phyloP scores from a whole-genome alignment of 441 rosid species.

The Pelargonium cotyledonis region DNA sequence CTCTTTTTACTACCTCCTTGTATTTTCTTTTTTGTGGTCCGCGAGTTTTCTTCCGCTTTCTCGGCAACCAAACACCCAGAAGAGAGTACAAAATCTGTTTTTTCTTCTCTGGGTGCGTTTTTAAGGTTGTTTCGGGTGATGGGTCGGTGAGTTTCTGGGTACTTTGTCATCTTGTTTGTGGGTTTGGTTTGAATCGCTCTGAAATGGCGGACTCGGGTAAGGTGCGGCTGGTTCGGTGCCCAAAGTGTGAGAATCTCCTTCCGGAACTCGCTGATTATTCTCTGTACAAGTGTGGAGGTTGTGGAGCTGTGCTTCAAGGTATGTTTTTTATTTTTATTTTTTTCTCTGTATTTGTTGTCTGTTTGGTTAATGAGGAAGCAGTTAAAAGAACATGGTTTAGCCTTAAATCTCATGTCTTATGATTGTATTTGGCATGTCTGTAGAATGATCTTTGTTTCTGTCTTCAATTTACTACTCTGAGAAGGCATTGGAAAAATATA shows the following conservation, averaged over 20 bases:
- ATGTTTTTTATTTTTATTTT: conserved; percentile 8
- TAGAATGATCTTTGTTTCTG: neutral
- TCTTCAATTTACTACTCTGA: neutral
- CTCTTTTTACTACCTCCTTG: no score
- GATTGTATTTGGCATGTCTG: no score
- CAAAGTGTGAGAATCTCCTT: conserved; percentile 79
- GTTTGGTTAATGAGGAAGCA: neutral
- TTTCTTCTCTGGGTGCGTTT: no score
- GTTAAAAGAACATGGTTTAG: no score
- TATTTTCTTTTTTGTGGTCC: no score
- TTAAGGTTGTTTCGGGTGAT: no score
- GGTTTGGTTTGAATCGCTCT: conserved; percentile 22
- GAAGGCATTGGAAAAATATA: neutral
- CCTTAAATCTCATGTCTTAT: no score
- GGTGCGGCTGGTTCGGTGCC: conserved; percentile 77
- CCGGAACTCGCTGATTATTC: conserved; percentile 71
- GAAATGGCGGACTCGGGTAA: conserved; percentile 59
- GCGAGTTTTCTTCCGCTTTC: neutral
- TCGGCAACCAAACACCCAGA: neutral
- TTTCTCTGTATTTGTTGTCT: neutral
- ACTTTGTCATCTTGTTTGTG: neutral
- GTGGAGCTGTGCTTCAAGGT: conserved; percentile 92
- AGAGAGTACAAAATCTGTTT: neutral
- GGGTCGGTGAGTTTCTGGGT: no score
- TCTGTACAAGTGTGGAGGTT: conserved; percentile 88